Conservation (phyloP, 176 grass and related monocot genomes). For the Typha latifolia region DNA sequence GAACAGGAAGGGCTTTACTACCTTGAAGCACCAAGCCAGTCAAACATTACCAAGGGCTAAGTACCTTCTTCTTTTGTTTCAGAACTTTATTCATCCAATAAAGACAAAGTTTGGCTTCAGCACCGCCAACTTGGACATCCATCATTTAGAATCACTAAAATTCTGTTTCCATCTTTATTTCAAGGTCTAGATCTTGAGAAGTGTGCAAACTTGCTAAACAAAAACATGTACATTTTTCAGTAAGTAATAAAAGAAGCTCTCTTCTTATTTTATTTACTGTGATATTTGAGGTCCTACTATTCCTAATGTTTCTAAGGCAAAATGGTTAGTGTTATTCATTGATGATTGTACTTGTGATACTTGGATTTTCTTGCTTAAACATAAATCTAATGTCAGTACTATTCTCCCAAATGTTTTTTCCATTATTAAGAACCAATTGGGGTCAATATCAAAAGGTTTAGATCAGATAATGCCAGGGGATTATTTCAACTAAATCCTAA, state of each 20-base stretch:
- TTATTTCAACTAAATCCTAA: neutral
- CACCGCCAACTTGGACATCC: constrained; percentile 1
- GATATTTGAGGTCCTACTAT: neutral
- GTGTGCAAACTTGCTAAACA: constrained; percentile 3
- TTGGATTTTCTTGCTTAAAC: neutral
- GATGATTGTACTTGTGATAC: neutral
- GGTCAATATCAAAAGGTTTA: neutral
- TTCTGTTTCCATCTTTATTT: neutral
- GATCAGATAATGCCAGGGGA: neutral
- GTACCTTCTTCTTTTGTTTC: neutral
- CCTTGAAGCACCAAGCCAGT: neutral
- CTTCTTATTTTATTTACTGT: neutral
- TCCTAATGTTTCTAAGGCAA: neutral
- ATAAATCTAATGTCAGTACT: constrained; percentile 1
- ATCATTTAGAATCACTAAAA: neutral
- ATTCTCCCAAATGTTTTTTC: neutral
- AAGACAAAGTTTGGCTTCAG: neutral
- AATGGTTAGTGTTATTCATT: constrained; percentile 1
- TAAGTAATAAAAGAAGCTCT: constrained; percentile 6
- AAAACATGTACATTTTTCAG: neutral
- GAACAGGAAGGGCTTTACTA: no score
- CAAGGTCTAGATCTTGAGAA: neutral
- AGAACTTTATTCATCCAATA: neutral
- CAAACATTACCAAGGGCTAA: neutral
- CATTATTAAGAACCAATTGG: constrained; percentile 1